These are phyloP conservation scores for Clonostachys byssicola DNA, from an alignment of 2,329 filamentous ascomycete genomes.

Conservation along the genomic window DNA sequence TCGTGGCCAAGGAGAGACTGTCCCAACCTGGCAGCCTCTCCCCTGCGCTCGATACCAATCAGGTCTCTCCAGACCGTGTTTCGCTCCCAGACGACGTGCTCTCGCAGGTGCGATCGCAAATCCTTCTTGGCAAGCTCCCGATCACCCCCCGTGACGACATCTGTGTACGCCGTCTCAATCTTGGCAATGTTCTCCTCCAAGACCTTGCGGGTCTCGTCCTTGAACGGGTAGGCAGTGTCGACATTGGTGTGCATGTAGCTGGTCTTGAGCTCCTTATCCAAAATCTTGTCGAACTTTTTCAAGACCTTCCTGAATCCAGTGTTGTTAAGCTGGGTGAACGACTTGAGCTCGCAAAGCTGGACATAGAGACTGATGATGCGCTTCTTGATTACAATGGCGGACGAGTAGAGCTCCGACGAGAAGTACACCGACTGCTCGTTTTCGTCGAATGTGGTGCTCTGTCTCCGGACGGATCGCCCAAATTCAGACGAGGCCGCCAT, in stretches of 20 bases:
- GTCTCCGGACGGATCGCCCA: constrained; percentile 48
- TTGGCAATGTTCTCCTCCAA: constrained; percentile 69
- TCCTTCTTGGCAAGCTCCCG: constrained; percentile 74
- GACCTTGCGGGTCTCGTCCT: constrained; percentile 62
- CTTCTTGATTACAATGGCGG: constrained; percentile 86
- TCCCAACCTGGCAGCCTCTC: constrained; percentile 89
- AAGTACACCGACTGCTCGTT: constrained; percentile 68
- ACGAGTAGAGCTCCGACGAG: constrained; percentile 57
- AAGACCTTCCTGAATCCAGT: constrained; percentile 95
- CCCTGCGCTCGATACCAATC: constrained; percentile 94
- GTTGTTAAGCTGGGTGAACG: constrained; percentile 91
- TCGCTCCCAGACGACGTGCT: constrained; percentile 97
- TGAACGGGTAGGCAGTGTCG: constrained; percentile 78
- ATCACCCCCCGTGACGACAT: constrained; percentile 80
- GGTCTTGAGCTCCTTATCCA: constrained; percentile 75
- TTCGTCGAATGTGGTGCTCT: constrained; percentile 70
- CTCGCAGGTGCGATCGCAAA: constrained; percentile 82
- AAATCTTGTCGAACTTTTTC: constrained; percentile 98
- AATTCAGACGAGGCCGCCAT: constrained; percentile 60
- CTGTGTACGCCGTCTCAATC: constrained; percentile 77
- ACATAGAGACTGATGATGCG: constrained; percentile 85
- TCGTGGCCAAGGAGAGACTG: constrained; percentile 77
- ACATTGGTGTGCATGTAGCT: constrained; percentile 74
- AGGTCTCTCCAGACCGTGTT: constrained; percentile 99
- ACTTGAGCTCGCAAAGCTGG: constrained; percentile 90